These are phyloP conservation scores for Colletotrichum magnum DNA, from an alignment of 2,329 filamentous ascomycete genomes.

Conservation along the genomic window DNA sequence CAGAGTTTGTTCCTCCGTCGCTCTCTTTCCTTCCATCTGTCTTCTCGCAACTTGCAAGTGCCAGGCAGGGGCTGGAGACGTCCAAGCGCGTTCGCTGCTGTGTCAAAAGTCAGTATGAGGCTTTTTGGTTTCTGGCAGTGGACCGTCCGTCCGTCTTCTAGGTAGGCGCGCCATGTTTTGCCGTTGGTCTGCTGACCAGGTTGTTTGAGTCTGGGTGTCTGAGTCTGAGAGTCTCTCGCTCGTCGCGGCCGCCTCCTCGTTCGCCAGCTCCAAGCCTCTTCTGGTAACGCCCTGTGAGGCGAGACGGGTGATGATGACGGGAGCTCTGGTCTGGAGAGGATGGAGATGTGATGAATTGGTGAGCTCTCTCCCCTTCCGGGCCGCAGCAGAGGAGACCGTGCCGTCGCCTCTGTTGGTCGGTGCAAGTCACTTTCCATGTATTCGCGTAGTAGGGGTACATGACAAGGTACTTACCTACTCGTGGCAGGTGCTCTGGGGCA, in stretches of 20 bases:
- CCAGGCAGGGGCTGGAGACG: conserved; percentile 10
- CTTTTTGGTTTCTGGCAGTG: background rate
- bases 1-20: too few relatives aligned
- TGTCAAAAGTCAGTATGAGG: conserved; percentile 7
- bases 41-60: background rate
- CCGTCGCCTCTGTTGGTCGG: conserved; percentile 19
- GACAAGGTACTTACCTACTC: too few relatives aligned
- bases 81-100: conserved; percentile 14
- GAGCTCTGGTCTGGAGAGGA: background rate
- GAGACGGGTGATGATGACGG: background rate
- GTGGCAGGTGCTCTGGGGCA: background rate
- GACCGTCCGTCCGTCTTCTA: background rate
- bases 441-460: too few relatives aligned
- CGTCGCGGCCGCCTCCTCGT: conserved; percentile 7
- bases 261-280: conserved; percentile 31
- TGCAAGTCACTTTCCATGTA: background rate
- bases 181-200: conserved; percentile 28
- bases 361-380: conserved; percentile 23
- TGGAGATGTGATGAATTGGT: too few relatives aligned
- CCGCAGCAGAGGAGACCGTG: conserved; percentile 3
- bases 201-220: conserved; percentile 14
- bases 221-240: conserved; percentile 14
- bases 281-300: conserved; percentile 17
- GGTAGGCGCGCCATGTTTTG: conserved; percentile 7
- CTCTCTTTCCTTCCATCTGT: too few relatives aligned